Evolutionary conservation across 345 rosid species (phyloP), one percentile per base, ranked within the genome.

Genomic region (Zanthoxylum bungeanum): DNA sequence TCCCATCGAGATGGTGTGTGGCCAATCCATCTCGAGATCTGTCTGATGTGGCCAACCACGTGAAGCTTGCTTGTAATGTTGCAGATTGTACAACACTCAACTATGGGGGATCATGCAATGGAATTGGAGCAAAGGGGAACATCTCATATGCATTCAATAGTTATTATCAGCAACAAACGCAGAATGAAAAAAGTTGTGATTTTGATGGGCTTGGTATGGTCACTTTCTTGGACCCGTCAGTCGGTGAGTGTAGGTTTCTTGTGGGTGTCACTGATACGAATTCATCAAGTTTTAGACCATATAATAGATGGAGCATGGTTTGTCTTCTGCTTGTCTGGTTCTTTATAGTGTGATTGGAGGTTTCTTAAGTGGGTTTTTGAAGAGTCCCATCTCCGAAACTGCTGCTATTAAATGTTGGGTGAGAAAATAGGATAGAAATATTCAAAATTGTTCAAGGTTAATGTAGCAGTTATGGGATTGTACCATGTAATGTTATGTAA

Each of bases 61-160:
- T 92, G 71, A 89, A 80, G 74, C 76, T 89, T 40, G 98, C 97
- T 19, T 95, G 99, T 59, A 81, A 83, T 53, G 80, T 58, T 68
- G 98, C 99, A 0, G 99, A 95, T 83, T 95, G 99, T 85, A 89
- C 98, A 0, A 92, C 97, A 4, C 98, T 92, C 51, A 75, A 81
- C 74, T 83, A 87, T 5, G 99, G 98, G 6, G 99, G 97, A 33
- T 92, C 97, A 0, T 95, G 99, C 75, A 95, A 88, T 61, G 86
- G 74, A 64, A 84, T 95, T 50, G 99, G 96, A 21, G 90, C 75
- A 22, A 95, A 92, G 68, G 99, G 89, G 24, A 95, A 92, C 44
- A 79, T 91, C 76, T 95, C 98, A 2, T 95, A 91, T 75, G 96
- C 91, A 69, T 95, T 95, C 87, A 95, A 95, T 75, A 92, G 99